A percentile compares a stretch with the other conserved stretches of the same genome.
Conservation (phyloP, 75 land plant genomes). For the Selaginella tamariscina region DNA sequence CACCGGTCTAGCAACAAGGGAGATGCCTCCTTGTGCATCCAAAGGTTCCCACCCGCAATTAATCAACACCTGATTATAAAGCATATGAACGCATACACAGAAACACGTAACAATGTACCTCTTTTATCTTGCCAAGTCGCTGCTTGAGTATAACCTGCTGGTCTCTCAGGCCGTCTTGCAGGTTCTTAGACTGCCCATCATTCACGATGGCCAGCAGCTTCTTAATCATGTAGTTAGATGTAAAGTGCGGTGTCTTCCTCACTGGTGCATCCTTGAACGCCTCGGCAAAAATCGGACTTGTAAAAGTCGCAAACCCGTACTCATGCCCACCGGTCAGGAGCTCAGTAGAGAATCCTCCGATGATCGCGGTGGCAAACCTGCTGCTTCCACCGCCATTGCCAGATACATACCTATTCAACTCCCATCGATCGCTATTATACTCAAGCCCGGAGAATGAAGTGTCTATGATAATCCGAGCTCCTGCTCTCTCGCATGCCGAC, state of each 20-base stretch:
- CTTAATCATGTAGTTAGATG: conserved; percentile 67
- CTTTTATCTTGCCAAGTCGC: conserved; percentile 34
- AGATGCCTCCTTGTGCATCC: conserved; percentile 50
- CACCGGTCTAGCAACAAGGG: conserved; percentile 74
- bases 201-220: conserved; percentile 49
- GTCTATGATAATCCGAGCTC: conserved; percentile 72
- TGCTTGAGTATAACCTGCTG: conserved; percentile 36
- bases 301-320: conserved; percentile 57
- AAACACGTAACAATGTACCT: conserved; percentile 36
- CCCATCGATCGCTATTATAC: conserved; percentile 38
- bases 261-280: conserved; percentile 47
- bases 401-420: conserved; percentile 31
- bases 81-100: too few species aligned
- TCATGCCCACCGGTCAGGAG: conserved; percentile 71
- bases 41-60: conserved; percentile 84
- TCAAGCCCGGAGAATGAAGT: conserved; percentile 91
- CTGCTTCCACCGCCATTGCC: conserved; percentile 16
- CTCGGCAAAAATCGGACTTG: conserved; percentile 35
- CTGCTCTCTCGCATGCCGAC: conserved; percentile 46
- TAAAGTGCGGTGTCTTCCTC: conserved; percentile 69
- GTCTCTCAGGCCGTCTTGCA: conserved; percentile 30
- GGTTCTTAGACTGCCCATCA: conserved; percentile 13
- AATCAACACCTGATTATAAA: conserved; percentile 56
- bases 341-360: conserved; percentile 62
- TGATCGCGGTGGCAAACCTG: conserved; percentile 42